Evolutionary conservation across 352 stramenopile genomes (phyloP).

Genomic region (Phytopythium helicoides): DNA sequence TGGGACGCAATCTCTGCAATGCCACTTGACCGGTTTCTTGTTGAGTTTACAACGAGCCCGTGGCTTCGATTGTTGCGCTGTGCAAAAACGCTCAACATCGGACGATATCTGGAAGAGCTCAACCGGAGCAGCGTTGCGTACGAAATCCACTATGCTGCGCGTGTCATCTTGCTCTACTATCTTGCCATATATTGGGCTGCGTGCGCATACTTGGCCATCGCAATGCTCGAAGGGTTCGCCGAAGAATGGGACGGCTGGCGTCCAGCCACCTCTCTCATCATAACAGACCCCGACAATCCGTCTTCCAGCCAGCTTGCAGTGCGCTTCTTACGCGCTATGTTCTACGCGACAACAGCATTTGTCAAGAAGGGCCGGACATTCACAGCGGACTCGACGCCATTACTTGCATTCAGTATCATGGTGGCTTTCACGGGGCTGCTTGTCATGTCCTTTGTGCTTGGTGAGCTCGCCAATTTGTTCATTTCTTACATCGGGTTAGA

Average conservation of each 20-base stretch:
- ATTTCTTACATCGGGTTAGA: constrained; percentile 56
- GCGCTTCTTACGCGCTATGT: constrained; percentile 42
- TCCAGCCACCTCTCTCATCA: constrained; percentile 31
- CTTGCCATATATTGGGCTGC: constrained; percentile 59
- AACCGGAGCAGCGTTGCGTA: constrained; percentile 52
- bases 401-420: constrained; percentile 43
- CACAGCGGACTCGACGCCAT: constrained; percentile 17
- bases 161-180: constrained; percentile 53
- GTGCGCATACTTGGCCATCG: constrained; percentile 47
- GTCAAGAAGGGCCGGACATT: constrained; percentile 48
- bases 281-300: constrained; percentile 23
- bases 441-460: constrained; percentile 56
- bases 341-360: constrained; percentile 43
- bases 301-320: constrained; percentile 25
- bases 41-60: constrained; percentile 20
- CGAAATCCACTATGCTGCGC: constrained; percentile 47
- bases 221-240: constrained; percentile 35
- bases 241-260: constrained; percentile 53
- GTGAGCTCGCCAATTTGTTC: constrained; percentile 50
- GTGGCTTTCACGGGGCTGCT: constrained; percentile 44
- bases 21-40: constrained; percentile 40
- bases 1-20: constrained; percentile 38
- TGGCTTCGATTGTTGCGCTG: constrained; percentile 41
- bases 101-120: constrained; percentile 52
- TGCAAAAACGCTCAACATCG: constrained; percentile 50